phyloP scores from a whole-genome alignment of 768 basidiomycete species.

The Mycena kentingensis region DNA sequence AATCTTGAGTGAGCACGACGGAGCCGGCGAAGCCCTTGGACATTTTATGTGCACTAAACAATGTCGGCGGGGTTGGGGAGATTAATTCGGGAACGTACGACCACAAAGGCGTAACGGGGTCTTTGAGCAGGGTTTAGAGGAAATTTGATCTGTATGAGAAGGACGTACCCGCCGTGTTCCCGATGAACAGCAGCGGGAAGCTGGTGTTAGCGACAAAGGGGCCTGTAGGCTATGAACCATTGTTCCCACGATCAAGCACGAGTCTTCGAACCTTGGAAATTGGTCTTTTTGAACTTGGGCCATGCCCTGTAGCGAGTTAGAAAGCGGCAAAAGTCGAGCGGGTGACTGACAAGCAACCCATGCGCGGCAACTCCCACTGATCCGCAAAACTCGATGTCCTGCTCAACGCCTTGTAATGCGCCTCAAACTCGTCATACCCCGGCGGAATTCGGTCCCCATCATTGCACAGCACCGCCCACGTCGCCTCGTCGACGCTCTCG shows the following conservation, averaged over 20 bases:
- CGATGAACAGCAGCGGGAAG: conserved; percentile 1
- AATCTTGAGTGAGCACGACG: conserved; percentile 21
- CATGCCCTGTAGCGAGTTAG: not conserved
- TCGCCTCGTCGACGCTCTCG: not conserved
- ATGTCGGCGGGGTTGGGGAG: not conserved
- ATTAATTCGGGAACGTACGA: conserved; percentile 12
- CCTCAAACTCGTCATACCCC: conserved; percentile 1
- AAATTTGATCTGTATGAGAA: not conserved
- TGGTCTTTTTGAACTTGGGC: conserved; percentile 1
- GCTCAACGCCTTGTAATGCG: not conserved
- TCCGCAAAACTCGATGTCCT: not conserved
- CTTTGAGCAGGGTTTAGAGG: conserved; percentile 2
- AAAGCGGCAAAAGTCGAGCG: not conserved
- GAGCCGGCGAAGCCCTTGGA: conserved; percentile 19
- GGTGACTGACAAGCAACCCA: not conserved
- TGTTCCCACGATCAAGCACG: not conserved
- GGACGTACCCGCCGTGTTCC: conserved; percentile 3
- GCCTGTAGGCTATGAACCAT: conserved; percentile 42
- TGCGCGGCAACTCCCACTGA: not conserved
- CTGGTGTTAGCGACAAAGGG: not conserved
- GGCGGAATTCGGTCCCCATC: not conserved
- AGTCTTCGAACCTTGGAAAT: not conserved
- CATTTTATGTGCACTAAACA: conserved; percentile 11
- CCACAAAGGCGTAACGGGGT: conserved; percentile 21
- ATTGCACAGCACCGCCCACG: not conserved